Evolutionary conservation across 2,329 filamentous ascomycete genomes (phyloP), one percentile per base, ranked within the genome.

Genomic region (Elsinoe arachidis): DNA sequence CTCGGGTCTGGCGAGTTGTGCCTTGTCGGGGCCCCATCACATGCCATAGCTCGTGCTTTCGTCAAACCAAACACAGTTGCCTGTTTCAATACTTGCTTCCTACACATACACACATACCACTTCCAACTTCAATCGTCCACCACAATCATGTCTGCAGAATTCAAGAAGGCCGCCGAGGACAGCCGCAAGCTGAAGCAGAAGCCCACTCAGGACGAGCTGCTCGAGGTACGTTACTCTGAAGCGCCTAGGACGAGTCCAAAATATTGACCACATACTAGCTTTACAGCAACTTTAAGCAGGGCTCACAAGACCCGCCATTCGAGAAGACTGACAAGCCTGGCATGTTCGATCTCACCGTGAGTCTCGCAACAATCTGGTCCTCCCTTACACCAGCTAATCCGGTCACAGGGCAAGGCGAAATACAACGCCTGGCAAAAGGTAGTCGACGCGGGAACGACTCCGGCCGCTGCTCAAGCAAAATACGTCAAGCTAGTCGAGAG

Each of bases 401-500:
- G 6, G 3, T 5, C 38, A 56, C 39, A 70, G 69, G 68, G 64
- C 60, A 95, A 93, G 77, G 83, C 83, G 67, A 95, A 95, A 80
- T 82, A 85, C 76, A 80, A 78, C 66, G 83, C 86, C 56, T 96
- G 90, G 90, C 76, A 89, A 74, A 80, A 84, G 68, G 67, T 84
- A 61, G 80, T 82, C 67, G 81, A 90, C 61, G 79, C 84, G 60
- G 81, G 79, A 53, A 69, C 83, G 63, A 81, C 79, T 7, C 68
- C 80, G 61, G 79, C 85, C 62, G 72, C 84, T 63, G 90, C 90
- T 17, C 86, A 95, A 80, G 78, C 82, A 70, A 76, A 80, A 68
- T 96, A 96, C 74, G 80, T 95, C 66, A 77, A 78, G 64, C 76
- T 86, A 61, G 83, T 93, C 62, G 83, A 90, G 73, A 71, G 77